Evolutionary conservation across 2,329 filamentous ascomycete species (phyloP).

Genomic region (Dactylellina cionopaga): DNA sequence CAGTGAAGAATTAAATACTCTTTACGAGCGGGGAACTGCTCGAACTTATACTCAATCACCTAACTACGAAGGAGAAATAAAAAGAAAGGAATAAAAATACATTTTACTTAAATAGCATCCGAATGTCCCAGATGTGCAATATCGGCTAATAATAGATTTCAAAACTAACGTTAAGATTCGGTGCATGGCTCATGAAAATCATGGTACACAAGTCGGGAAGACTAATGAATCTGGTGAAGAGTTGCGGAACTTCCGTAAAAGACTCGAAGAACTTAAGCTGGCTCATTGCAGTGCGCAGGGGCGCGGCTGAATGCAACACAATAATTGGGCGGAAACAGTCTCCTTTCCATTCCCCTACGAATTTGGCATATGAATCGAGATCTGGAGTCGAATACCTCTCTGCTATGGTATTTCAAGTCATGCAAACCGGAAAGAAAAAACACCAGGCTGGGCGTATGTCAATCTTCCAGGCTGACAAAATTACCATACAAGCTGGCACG

Average conservation of each 20-base stretch:
- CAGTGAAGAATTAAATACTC: not conserved
- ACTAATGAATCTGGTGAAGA: conserved; percentile 14
- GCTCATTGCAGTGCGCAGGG: conserved; percentile 9
- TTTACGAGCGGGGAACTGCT: not conserved
- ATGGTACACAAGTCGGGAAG: not conserved
- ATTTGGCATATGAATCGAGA: conserved; percentile 13
- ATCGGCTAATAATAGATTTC: conserved; percentile 25
- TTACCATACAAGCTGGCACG: too few species aligned
- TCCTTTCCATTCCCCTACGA: conserved; percentile 4
- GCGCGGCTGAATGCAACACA: conserved; percentile 34
- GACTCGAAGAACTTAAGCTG: not conserved
- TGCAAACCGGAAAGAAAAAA: too few species aligned
- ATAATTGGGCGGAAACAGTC: conserved; percentile 16
- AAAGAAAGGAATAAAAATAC: too few species aligned
- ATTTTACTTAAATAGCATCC: too few species aligned
- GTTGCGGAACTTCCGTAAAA: conserved; percentile 13
- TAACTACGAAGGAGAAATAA: not conserved
- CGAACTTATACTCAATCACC: conserved; percentile 21
- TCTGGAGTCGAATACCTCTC: too few species aligned
- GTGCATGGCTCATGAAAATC: not conserved
- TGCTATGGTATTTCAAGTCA: too few species aligned
- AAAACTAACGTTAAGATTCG: conserved; percentile 12
- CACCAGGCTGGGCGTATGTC: too few species aligned
- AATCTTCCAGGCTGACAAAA: too few species aligned
- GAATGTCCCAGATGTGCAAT: not conserved